Evolutionary conservation across 2,329 filamentous ascomycete genomes (phyloP), one percentile per base, ranked within the genome.

Genomic region (Fusarium odoratissimum): DNA sequence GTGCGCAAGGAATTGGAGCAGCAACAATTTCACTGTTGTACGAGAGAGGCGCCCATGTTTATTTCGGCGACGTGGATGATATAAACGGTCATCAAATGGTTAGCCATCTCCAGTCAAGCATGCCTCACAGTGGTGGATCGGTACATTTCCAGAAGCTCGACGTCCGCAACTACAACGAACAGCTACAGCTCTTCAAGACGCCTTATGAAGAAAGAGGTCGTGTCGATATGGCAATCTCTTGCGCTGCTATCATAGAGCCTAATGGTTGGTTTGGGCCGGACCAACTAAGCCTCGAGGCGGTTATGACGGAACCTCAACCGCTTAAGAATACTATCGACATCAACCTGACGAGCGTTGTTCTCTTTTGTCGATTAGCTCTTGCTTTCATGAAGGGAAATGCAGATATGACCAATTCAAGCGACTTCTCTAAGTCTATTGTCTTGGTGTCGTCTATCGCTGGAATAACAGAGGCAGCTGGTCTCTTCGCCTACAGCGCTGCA

Each of bases 1-100:
- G 60, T 13, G 60, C 60, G 0, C 60, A 60, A 16, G 60, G 60
- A 13, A 62, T 62, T 16, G 60, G 60, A 28, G 60, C 60, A 4
- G 54, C 60, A 35, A 46, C 41, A 1, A 1, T 60, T 0, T 60
- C 54, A 0, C 2, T 46, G 2, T 1, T 62, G 8, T 60, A 46
- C 1, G n/a, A 60, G 3, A 62, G n/a, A 40, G 60, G 60, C 11
- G 60, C 60, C 0, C 54, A 62, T 16, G 19, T 62, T 13, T 62
- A 62, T 1, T 60, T 62, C 11, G 60, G 60, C 0, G 60, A 62
- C 1, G 5, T 56, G 8, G 54, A 60, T 0, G 33, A 60, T 17
- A 8, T 11, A 2, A 62, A 46, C 11, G 60, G 60, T 1, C 28
- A 8, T 1, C 25, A 38, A 16, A 30, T 62, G n/a, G 41, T 46